phyloP scores from a whole-genome alignment of 345 rosid genomes.

The Viola odorata region DNA sequence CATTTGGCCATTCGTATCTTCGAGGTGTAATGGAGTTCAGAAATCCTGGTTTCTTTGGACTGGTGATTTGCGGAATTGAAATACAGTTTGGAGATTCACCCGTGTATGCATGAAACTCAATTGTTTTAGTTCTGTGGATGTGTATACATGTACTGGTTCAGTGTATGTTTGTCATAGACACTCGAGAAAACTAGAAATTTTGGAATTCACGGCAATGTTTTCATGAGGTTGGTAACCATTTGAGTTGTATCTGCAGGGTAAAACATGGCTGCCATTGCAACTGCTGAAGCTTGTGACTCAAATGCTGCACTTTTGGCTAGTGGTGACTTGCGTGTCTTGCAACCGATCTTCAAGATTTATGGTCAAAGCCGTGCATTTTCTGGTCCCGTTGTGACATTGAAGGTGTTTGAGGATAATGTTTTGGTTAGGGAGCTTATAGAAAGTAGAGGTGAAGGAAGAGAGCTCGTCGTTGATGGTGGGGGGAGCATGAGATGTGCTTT shows the following conservation, averaged over 20 bases:
- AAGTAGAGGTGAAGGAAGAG: conserved; percentile 72
- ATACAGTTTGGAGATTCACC: no score
- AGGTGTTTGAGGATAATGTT: conserved; percentile 86
- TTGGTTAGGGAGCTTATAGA: conserved; percentile 66
- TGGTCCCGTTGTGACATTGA: conserved; percentile 68
- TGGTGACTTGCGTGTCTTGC: conserved; percentile 63
- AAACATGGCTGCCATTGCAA: conserved; percentile 52
- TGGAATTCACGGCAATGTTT: no score
- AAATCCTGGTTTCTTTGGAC: no score
- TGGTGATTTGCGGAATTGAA: no score
- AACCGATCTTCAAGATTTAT: conserved; percentile 64
- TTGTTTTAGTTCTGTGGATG: no score
- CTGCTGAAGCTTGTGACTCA: conserved; percentile 84
- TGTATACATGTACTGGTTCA: no score
- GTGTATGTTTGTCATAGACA: no score
- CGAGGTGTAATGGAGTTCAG: no score
- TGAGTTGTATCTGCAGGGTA: conserved; percentile 6
- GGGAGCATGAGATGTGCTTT: conserved; percentile 85
- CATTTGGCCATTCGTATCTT: no score
- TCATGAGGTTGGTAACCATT: not conserved
- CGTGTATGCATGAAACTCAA: no score
- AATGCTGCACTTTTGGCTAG: conserved; percentile 48
- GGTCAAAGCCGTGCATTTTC: conserved; percentile 64
- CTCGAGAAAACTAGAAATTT: no score
- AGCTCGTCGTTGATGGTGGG: conserved; percentile 79